Evolutionary conservation across 2,329 filamentous ascomycete species (phyloP).

Genomic region (Trichoderma guizhouense): DNA sequence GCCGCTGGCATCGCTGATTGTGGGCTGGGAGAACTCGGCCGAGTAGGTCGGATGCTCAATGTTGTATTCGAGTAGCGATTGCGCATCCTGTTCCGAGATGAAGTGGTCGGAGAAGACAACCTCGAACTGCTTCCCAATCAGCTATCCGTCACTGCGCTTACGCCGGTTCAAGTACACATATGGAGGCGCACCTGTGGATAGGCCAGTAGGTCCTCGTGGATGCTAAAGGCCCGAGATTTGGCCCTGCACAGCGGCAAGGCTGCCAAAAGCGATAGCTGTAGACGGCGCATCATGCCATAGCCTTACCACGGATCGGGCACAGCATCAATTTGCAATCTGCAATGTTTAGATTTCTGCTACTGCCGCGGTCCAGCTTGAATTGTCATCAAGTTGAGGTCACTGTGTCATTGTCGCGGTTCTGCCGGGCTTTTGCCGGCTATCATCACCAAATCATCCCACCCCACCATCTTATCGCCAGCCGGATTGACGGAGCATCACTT

Average conservation of each 20-base stretch:
- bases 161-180: neutral
- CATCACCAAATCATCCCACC: neutral
- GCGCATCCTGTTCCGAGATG: conserved; percentile 68
- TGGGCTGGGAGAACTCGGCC: conserved; percentile 39
- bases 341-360: neutral
- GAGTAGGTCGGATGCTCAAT: conserved; percentile 37
- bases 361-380: neutral
- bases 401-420: conserved; percentile 30
- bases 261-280: conserved; percentile 44
- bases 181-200: conserved; percentile 67
- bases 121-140: conserved; percentile 60
- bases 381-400: conserved; percentile 22
- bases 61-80: conserved; percentile 51
- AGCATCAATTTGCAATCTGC: neutral
- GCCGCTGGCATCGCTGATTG: conserved; percentile 31
- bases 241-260: conserved; percentile 45
- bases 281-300: conserved; percentile 49
- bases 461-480: neutral
- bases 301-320: neutral
- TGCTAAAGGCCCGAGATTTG: conserved; percentile 65
- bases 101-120: conserved; percentile 71
- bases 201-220: conserved; percentile 82
- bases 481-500: neutral
- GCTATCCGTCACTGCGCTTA: neutral
- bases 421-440: conserved; percentile 21